These are phyloP conservation scores for Camellia granthamiana DNA, from an alignment of 148 eudicot genomes.

Conservation along the genomic window DNA sequence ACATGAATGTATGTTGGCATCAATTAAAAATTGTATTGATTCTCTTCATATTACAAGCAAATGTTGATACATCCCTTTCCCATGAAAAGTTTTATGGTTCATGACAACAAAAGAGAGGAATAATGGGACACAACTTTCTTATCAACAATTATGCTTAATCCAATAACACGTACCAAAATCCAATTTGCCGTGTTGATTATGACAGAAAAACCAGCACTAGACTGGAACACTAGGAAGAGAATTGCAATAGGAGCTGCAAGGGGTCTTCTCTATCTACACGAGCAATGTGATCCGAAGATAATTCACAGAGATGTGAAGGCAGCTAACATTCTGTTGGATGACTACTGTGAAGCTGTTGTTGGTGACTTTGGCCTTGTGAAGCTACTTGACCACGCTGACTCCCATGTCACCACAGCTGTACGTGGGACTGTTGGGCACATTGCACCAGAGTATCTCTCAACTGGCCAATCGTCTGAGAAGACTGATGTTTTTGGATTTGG, in stretches of 20 bases:
- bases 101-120: not conserved
- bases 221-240: slow-evolving; percentile 90
- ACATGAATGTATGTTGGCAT: not conserved
- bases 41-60: not conserved
- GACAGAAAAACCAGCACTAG: slow-evolving; percentile 76
- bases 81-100: not conserved
- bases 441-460: slow-evolving; percentile 92
- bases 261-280: slow-evolving; percentile 82
- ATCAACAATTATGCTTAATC: not conserved
- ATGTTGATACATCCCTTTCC: not conserved
- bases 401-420: slow-evolving; percentile 94
- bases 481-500: slow-evolving; percentile 97
- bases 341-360: slow-evolving; percentile 75
- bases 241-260: slow-evolving; percentile 92
- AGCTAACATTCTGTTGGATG: slow-evolving; percentile 82
- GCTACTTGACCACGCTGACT: slow-evolving; percentile 85
- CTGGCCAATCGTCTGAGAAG: slow-evolving; percentile 92
- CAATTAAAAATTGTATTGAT: not conserved
- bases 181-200: not conserved
- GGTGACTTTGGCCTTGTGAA: slow-evolving; percentile 98
- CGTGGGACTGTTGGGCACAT: slow-evolving; percentile 96
- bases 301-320: slow-evolving; percentile 97
- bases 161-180: not conserved
- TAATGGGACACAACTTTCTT: not conserved
- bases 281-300: slow-evolving; percentile 97